These are phyloP conservation scores for Leishmania lainsoni DNA, from an alignment of 208 protist species.

Conservation along the genomic window DNA sequence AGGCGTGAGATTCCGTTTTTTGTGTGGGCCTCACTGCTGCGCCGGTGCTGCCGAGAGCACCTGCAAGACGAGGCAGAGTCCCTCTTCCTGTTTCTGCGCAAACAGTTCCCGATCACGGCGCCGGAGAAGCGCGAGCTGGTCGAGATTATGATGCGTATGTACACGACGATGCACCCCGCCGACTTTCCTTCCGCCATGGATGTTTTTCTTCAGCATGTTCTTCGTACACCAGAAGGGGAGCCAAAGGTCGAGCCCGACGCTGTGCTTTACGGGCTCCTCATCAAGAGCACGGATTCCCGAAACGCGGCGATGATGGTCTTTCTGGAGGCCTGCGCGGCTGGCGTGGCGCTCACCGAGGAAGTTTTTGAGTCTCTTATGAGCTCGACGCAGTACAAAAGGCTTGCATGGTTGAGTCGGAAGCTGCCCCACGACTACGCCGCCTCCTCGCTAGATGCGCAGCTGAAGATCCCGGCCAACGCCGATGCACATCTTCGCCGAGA, in stretches of 20 bases:
- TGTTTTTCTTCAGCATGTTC: slow-evolving; percentile 76
- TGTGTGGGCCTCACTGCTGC: slow-evolving; percentile 82
- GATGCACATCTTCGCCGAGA: slow-evolving; percentile 86
- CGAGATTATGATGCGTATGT: slow-evolving; percentile 91
- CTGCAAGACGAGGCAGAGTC: slow-evolving; percentile 75
- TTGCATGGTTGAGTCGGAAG: slow-evolving; percentile 65
- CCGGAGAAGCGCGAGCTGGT: slow-evolving; percentile 78
- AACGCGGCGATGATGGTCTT: slow-evolving; percentile 89
- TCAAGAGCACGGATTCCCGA: slow-evolving; percentile 70
- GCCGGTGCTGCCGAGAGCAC: slow-evolving; percentile 74
- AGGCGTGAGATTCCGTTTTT: slow-evolving; percentile 61
- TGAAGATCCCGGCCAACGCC: slow-evolving; percentile 74
- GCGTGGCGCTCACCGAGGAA: slow-evolving; percentile 58
- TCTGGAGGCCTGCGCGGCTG: slow-evolving; percentile 77
- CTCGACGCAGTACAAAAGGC: slow-evolving; percentile 42
- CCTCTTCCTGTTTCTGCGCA: slow-evolving; percentile 80
- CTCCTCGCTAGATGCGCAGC: slow-evolving; percentile 68
- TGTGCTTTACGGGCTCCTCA: slow-evolving; percentile 71
- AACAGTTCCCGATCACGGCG: slow-evolving; percentile 47
- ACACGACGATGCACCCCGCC: slow-evolving; percentile 62
- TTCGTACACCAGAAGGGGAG: slow-evolving; percentile 50
- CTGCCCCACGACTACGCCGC: slow-evolving; percentile 80
- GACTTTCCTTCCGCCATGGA: slow-evolving; percentile 72
- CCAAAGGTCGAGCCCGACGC: slow-evolving; percentile 46
- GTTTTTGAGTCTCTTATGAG: slow-evolving; percentile 70